Conservation (phyloP, 2,329 filamentous ascomycete genomes). For the Ophiostoma novo-ulmi region DNA sequence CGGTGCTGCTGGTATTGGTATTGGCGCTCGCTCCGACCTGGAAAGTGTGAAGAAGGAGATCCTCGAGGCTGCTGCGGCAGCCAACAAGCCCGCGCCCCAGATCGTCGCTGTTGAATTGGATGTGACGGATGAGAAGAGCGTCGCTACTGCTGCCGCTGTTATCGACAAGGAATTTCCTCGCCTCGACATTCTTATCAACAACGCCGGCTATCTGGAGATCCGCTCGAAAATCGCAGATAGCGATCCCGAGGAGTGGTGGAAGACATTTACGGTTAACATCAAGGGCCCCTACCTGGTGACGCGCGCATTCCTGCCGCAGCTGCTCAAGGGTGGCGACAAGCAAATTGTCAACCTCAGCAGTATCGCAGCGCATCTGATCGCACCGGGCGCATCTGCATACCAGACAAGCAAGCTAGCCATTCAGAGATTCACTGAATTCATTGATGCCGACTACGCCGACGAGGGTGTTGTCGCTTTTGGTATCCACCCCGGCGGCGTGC, state of each 20-base stretch:
- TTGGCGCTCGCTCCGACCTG: constrained; percentile 49
- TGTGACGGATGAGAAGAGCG: constrained; percentile 35
- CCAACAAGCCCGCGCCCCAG: constrained; percentile 30
- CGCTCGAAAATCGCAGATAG: constrained; percentile 36
- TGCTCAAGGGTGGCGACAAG: constrained; percentile 34
- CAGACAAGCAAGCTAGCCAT: constrained; percentile 44
- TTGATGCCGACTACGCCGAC: constrained; percentile 40
- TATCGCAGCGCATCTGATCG: constrained; percentile 36
- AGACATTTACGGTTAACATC: constrained; percentile 47
- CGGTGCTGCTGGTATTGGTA: constrained; percentile 44
- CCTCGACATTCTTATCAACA: constrained; percentile 39
- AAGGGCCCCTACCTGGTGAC: constrained; percentile 44
- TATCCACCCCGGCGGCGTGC: constrained; percentile 44
- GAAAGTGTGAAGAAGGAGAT: constrained; percentile 37
- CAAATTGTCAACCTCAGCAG: constrained; percentile 41
- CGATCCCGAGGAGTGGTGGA: constrained; percentile 43
- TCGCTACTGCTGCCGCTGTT: constrained; percentile 34
- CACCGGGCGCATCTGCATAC: constrained; percentile 40
- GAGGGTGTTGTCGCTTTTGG: constrained; percentile 40
- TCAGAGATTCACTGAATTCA: constrained; percentile 42
- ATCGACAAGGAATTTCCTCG: constrained; percentile 34
- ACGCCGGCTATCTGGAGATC: constrained; percentile 40
- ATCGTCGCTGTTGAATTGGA: constrained; percentile 34
- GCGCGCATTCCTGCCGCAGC: constrained; percentile 45
- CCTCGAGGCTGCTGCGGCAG: constrained; percentile 33